These are phyloP conservation scores for Apodospora peruviana DNA, from an alignment of 495 filamentous ascomycete species.

Conservation along the genomic window DNA sequence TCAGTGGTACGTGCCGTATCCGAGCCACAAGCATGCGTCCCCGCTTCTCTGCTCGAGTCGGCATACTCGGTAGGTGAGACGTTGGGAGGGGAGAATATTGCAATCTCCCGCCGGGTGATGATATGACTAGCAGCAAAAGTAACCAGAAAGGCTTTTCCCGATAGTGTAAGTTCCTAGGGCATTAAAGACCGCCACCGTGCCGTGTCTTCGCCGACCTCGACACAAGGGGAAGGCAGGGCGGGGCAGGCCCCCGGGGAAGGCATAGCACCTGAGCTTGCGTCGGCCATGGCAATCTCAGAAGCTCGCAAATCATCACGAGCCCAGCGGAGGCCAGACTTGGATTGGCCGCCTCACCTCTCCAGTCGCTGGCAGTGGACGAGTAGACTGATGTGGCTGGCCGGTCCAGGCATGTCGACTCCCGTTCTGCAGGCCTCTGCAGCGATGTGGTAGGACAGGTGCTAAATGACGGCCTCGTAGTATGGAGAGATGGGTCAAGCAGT, in stretches of 20 bases:
- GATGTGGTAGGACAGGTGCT: slow-evolving; percentile 14
- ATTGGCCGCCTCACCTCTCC: slow-evolving; percentile 27
- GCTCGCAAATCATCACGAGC: slow-evolving; percentile 18
- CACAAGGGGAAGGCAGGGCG: too few relatives aligned
- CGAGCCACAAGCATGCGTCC: background rate
- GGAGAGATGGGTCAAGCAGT: background rate
- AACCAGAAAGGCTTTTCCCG: background rate
- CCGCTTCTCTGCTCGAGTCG: background rate
- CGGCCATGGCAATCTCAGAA: slow-evolving; percentile 4
- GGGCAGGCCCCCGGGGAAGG: too few relatives aligned
- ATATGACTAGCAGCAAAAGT: background rate
- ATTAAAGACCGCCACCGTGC: too few relatives aligned
- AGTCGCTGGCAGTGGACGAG: slow-evolving; percentile 8
- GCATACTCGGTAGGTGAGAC: background rate
- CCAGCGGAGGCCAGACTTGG: slow-evolving; percentile 4
- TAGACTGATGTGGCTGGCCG: slow-evolving; percentile 15
- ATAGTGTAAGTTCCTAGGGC: background rate
- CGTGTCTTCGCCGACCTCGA: background rate
- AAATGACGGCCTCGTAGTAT: slow-evolving; percentile 11
- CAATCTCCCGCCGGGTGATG: slow-evolving; percentile 1
- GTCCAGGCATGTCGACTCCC: slow-evolving; percentile 4
- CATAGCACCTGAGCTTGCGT: too few relatives aligned
- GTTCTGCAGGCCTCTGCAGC: slow-evolving; percentile 8
- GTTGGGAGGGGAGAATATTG: background rate
- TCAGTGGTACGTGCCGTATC: background rate